phyloP scores from a whole-genome alignment of 768 basidiomycete genomes.

The Paxillus involutus region DNA sequence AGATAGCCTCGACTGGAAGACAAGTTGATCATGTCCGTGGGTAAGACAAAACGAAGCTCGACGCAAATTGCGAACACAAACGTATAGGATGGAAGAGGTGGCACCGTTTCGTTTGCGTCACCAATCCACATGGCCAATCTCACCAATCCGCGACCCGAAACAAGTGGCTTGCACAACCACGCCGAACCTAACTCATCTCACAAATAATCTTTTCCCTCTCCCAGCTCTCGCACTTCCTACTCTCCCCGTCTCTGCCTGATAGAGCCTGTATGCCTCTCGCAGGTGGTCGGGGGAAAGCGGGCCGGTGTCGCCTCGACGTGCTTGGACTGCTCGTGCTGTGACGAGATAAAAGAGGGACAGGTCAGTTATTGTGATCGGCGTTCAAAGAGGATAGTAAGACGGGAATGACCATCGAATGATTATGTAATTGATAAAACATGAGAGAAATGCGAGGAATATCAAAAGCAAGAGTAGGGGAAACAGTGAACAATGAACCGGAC shows the following conservation, averaged over 20 bases:
- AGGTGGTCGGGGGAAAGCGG: slow-evolving; percentile 87
- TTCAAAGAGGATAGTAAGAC: background rate
- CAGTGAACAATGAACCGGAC: background rate
- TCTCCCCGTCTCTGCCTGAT: slow-evolving; percentile 77
- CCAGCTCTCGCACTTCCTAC: slow-evolving; percentile 77
- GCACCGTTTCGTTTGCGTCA: too few relatives aligned
- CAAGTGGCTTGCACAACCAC: too few relatives aligned
- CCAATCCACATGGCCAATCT: too few relatives aligned
- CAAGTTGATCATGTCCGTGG: too few relatives aligned
- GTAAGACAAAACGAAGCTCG: too few relatives aligned
- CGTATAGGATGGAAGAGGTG: too few relatives aligned
- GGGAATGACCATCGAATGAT: too few relatives aligned
- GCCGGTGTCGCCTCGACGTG: slow-evolving; percentile 67
- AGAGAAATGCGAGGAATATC: too few relatives aligned
- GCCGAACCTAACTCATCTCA: slow-evolving; percentile 38
- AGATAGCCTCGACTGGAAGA: too few relatives aligned
- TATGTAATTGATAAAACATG: too few relatives aligned
- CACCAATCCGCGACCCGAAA: too few relatives aligned
- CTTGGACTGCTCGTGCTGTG: slow-evolving; percentile 75
- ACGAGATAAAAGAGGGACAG: background rate
- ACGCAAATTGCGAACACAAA: too few relatives aligned
- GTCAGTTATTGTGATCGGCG: background rate
- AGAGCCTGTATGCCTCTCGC: slow-evolving; percentile 84
- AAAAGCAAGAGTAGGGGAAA: background rate
- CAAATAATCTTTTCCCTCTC: slow-evolving; percentile 71